Conservation (phyloP, 345 rosid genomes). For the Lepidium africanum region DNA sequence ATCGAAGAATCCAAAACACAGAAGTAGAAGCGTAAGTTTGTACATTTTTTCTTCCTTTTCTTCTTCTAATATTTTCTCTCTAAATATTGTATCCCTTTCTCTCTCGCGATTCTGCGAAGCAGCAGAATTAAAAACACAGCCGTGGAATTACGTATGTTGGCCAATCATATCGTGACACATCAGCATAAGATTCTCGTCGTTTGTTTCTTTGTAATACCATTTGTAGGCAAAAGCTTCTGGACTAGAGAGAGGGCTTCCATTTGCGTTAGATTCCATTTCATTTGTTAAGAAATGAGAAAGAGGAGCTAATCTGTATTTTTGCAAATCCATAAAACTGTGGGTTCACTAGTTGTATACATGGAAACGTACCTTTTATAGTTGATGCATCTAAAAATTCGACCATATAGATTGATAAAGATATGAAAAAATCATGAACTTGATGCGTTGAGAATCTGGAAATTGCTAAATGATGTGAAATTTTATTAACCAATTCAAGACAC, state of each 20-base stretch:
- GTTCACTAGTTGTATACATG: background rate
- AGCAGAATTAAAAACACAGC: conserved; percentile 8
- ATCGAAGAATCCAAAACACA: conserved; percentile 20
- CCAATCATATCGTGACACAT: conserved; percentile 55
- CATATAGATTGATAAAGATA: background rate
- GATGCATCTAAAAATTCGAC: background rate
- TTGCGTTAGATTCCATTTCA: background rate
- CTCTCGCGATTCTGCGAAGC: conserved; percentile 10
- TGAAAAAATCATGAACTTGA: background rate
- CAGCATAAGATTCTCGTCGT: background rate
- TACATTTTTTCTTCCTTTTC: conserved; percentile 29
- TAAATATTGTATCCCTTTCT: background rate
- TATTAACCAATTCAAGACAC: conserved; percentile 23
- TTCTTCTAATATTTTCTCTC: conserved; percentile 23
- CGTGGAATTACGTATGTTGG: conserved; percentile 35
- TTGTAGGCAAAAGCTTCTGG: background rate
- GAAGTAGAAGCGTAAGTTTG: conserved; percentile 25
- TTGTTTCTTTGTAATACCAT: background rate
- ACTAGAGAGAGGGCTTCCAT: background rate
- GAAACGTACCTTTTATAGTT: background rate
- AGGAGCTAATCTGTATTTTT: background rate
- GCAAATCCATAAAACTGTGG: background rate
- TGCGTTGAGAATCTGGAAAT: background rate
- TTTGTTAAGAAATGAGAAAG: background rate
- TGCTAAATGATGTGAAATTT: conserved; percentile 4